Base-by-base conservation (phyloP, 371 early-diverging fungal genomes). In the Rhizopus stolonifer region DNA sequence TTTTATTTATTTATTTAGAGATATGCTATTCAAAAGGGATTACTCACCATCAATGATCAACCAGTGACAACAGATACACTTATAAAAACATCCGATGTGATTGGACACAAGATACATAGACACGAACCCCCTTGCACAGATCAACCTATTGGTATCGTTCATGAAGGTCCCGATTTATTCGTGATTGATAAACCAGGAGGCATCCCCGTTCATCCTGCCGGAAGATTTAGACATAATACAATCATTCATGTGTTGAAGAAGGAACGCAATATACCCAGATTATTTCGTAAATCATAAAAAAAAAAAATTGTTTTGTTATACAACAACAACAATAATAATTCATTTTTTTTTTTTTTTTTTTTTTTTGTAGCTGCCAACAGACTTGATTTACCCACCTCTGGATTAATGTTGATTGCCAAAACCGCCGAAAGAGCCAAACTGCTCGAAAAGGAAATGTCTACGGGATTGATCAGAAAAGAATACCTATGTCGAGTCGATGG, bases 101-200 rank as follows among this genome's bases (percentile, higher is more conserved):
- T 97, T 34, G 77, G 80, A 2, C 95, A 95, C 63, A 69, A 75
- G 9, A 87, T 90, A 33, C 98, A 97, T 71, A 84, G 96, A 0
- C 98, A 97, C 68, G 98, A 97, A 69, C 98, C 98, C 0, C 93
- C 95, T 1, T 88, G 94, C 0, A 80, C 89, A 5, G 80, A 77
- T 18, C 58, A 77, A 42, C 69, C 82, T 2, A 72, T 90, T 31
- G 70, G 83, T 7, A 79, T 87, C 15, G 79, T 97, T 0, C 60
- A 79, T 44, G 64, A 80, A 25, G 75, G 76, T 11, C 80, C 87
- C n/a, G 86, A 83, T n/a, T 53, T 92, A 5, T 65, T 93, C 47
- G 87, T 93, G 15, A 77, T 97, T 14, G 84, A 92, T 64, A 97
- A 97, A 67, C 98, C 98, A 2, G 83, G 86, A 17, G 88, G 91